A percentile compares a stretch with the other conserved stretches of the same genome.
These are phyloP conservation scores for Peronospora farinosa DNA, from an alignment of 352 stramenopile species.

Conservation along the genomic window DNA sequence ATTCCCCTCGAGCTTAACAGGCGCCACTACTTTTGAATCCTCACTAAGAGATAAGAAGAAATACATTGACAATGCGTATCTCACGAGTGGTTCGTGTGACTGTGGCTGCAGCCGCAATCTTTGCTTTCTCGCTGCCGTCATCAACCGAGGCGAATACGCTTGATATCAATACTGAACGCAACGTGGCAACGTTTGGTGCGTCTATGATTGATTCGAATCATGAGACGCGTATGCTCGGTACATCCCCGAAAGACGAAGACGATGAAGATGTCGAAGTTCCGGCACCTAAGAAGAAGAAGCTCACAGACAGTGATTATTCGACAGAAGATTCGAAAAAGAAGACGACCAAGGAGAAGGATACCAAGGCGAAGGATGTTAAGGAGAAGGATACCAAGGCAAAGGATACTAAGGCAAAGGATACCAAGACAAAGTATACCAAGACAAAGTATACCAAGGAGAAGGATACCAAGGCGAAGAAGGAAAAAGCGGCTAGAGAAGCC, in stretches of 20 bases:
- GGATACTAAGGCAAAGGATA: no score
- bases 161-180: conserved; percentile 9
- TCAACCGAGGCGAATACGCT: conserved; percentile 16
- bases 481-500: no score
- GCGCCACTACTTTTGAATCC: conserved; percentile 6
- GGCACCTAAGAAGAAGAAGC: conserved; percentile 36
- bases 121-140: conserved; percentile 30
- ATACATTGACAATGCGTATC: conserved; percentile 46
- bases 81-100: conserved; percentile 44
- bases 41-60: conserved; percentile 6
- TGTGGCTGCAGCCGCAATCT: conserved; percentile 41
- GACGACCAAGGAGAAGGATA: neutral
- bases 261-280: conserved; percentile 9
- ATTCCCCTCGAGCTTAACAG: conserved; percentile 43
- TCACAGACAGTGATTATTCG: neutral
- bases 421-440: neutral
- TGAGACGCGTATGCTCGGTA: conserved; percentile 29
- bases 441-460: conserved; percentile 8
- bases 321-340: neutral
- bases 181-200: conserved; percentile 24
- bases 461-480: conserved; percentile 10
- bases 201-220: conserved; percentile 24
- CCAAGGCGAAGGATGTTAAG: conserved; percentile 22
- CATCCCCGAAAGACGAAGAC: conserved; percentile 13
- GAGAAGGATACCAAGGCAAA: conserved; percentile 30